Conservation (phyloP, 768 basidiomycete species). For the Boletus rufocinnamomeus region DNA sequence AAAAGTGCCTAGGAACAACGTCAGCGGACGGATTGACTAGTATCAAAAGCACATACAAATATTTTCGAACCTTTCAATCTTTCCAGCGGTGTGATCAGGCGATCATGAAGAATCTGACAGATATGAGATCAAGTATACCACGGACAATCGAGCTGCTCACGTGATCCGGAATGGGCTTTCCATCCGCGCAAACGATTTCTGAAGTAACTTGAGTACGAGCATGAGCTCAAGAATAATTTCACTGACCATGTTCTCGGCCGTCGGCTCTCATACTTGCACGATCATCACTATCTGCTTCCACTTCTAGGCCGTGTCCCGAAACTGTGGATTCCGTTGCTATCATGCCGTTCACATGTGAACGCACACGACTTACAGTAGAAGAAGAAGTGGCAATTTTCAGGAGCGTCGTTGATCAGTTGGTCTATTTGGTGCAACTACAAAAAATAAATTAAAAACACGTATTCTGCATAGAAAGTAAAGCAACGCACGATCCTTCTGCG, state of each 20-base stretch:
- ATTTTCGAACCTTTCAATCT: constrained; percentile 20
- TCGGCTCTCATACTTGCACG: constrained; percentile 44
- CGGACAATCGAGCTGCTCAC: constrained; percentile 11
- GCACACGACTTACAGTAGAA: constrained; percentile 50
- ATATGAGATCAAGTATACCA: not conserved
- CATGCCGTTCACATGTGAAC: too few relatives aligned
- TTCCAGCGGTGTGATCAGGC: constrained; percentile 23
- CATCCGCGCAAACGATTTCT: constrained; percentile 27
- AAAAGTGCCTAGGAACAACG: constrained; percentile 24
- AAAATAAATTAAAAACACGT: not conserved
- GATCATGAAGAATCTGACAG: constrained; percentile 22
- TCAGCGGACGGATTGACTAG: not conserved
- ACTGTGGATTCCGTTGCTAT: constrained; percentile 5
- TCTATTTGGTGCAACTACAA: constrained; percentile 42
- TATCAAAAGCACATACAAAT: constrained; percentile 16
- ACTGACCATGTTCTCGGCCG: constrained; percentile 49
- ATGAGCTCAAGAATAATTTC: not conserved
- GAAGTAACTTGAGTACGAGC: not conserved
- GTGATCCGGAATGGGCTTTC: constrained; percentile 23
- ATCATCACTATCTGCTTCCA: constrained; percentile 23
- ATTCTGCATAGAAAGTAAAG: not conserved
- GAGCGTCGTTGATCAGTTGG: constrained; percentile 42
- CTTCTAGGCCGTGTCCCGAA: constrained; percentile 27
- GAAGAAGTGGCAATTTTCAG: constrained; percentile 49
- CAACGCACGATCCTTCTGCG: constrained; percentile 45